These are phyloP conservation scores for Stagonosporopsis vannaccii DNA, from an alignment of 2,329 filamentous ascomycete genomes.

Conservation along the genomic window DNA sequence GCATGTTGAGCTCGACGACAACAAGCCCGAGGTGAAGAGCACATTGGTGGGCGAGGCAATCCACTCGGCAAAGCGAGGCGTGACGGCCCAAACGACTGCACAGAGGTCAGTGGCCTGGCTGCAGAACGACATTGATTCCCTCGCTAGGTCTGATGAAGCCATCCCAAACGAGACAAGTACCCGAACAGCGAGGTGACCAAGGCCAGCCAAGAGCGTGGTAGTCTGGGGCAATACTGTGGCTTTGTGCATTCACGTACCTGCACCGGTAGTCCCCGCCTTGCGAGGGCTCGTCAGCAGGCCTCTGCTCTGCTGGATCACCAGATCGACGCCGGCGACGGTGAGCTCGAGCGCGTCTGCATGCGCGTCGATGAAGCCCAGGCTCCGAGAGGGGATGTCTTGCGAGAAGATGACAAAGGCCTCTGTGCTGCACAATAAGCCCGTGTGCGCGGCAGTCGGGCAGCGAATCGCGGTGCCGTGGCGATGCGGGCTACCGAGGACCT, in stretches of 20 bases:
- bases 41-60: constrained; percentile 69
- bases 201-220: constrained; percentile 27
- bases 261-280: constrained; percentile 75
- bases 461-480: constrained; percentile 2
- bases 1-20: constrained; percentile 65
- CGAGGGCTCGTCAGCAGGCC: constrained; percentile 79
- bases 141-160: not conserved
- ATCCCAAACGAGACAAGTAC: constrained; percentile 14
- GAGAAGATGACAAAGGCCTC: constrained; percentile 91
- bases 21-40: constrained; percentile 64
- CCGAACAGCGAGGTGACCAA: constrained; percentile 18
- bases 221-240: constrained; percentile 24
- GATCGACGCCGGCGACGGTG: constrained; percentile 72
- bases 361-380: constrained; percentile 81
- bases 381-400: constrained; percentile 70
- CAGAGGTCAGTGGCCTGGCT: constrained; percentile 10
- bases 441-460: not conserved
- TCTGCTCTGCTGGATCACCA: constrained; percentile 83
- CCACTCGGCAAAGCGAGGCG: constrained; percentile 83
- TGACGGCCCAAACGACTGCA: constrained; percentile 88
- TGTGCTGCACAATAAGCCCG: constrained; percentile 50
- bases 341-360: constrained; percentile 71
- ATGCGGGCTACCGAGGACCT: constrained; percentile 2
- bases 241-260: constrained; percentile 55
- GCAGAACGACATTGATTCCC: not conserved